phyloP scores from a whole-genome alignment of 371 early-diverging fungal species.

The Apophysomyces variabilis region DNA sequence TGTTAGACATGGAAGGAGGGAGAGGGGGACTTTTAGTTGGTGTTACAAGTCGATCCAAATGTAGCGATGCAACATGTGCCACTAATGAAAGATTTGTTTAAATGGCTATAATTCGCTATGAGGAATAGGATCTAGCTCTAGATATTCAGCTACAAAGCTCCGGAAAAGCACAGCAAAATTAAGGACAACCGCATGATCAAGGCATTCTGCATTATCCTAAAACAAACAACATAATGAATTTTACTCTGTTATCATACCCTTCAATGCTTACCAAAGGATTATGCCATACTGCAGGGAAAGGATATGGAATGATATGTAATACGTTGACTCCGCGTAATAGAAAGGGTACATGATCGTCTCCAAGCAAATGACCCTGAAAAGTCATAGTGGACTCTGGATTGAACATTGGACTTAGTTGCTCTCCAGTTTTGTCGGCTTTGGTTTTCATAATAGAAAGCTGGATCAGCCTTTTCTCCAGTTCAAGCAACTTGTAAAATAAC shows the following conservation, averaged over 20 bases:
- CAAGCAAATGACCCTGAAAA: conserved; percentile 40
- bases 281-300: conserved; percentile 93
- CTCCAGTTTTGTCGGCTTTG: conserved; percentile 5
- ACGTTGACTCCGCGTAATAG: conserved; percentile 77
- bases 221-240: conserved; percentile 1
- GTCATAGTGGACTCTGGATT: conserved; percentile 33
- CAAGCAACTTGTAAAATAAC: conserved; percentile 52
- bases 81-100: not conserved
- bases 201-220: conserved; percentile 39
- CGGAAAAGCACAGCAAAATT: conserved; percentile 58
- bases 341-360: conserved; percentile 93
- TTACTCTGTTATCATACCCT: not conserved
- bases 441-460: conserved; percentile 12
- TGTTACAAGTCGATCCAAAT: conserved; percentile 9
- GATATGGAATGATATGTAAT: conserved; percentile 82
- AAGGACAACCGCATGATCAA: conserved; percentile 47
- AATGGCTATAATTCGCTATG: not conserved
- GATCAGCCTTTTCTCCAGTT: conserved; percentile 42
- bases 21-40: conserved; percentile 1
- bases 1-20: conserved; percentile 2
- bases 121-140: conserved; percentile 40
- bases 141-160: conserved; percentile 60
- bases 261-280: conserved; percentile 43
- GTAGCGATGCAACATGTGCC: conserved; percentile 6
- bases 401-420: conserved; percentile 28